phyloP scores from a whole-genome alignment of 2,329 filamentous ascomycete genomes.

The Xylaria polymorpha region DNA sequence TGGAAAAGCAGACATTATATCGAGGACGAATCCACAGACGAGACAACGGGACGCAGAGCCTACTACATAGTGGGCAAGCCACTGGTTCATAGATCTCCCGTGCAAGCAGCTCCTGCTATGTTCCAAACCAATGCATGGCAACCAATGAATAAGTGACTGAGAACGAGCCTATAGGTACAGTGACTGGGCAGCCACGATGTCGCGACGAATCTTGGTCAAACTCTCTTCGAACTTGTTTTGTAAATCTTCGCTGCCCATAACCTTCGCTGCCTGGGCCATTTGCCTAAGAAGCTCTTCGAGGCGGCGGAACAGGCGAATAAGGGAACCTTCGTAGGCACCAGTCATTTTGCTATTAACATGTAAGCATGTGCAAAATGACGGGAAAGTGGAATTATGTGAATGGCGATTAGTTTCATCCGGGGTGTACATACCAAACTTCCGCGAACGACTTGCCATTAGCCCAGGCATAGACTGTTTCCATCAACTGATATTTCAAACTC shows the following conservation, averaged over 20 bases:
- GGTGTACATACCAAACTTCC: conserved; percentile 84
- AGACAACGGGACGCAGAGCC: conserved; percentile 26
- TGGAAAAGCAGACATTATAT: not conserved
- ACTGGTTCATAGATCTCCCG: conserved; percentile 37
- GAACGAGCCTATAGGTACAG: conserved; percentile 76
- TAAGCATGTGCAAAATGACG: conserved; percentile 39
- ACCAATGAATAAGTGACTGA: not conserved
- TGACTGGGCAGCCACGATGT: conserved; percentile 94
- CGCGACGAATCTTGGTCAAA: conserved; percentile 85
- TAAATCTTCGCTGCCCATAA: conserved; percentile 97
- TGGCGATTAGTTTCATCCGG: not conserved
- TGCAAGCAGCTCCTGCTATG: conserved; percentile 34
- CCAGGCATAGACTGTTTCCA: conserved; percentile 97
- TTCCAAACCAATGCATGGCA: conserved; percentile 17
- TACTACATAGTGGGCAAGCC: conserved; percentile 37
- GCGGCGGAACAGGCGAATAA: conserved; percentile 95
- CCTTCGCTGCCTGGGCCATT: conserved; percentile 94
- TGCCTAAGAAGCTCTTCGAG: conserved; percentile 94
- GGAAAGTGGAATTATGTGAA: not conserved
- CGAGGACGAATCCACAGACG: conserved; percentile 26
- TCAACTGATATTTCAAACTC: conserved; percentile 91
- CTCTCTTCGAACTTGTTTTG: conserved; percentile 91
- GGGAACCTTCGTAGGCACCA: conserved; percentile 94
- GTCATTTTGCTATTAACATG: conserved; percentile 86
- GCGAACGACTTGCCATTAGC: conserved; percentile 89